Evolutionary conservation across 129 eudicot genomes (phyloP), one percentile per base, ranked within the genome.

Genomic region (Arctium minus): DNA sequence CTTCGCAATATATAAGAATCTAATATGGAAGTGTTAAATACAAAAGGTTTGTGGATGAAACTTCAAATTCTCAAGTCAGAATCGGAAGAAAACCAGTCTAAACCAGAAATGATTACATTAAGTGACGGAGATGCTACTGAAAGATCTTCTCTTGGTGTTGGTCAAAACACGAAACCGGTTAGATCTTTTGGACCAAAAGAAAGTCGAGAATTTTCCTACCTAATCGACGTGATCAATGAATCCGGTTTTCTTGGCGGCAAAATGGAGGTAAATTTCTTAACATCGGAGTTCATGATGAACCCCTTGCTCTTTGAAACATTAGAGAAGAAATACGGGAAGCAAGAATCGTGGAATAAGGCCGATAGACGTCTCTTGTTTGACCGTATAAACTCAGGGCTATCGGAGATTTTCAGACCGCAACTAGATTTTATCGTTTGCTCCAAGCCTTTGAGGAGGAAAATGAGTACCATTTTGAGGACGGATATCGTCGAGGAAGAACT

Each of bases 281-380:
- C 30, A 42, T 88, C 81, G 27, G 90, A 86, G 36, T 85, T 31
- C 76, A 83, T 89, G n/a, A 33, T 87, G 72, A 81, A 72, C 86
- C 85, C 92, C 74, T 78, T 53, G 10, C 48, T 90, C 46, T 93
- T 91, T 74, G 97, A 93, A 76, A 70, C 56, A 60, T 78, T 96
- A 71, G 99, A 96, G 86, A 90, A 87, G 85, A 90, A 89, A 69
- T 93, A 93, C 62, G 88, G 89, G 17, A 80, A 90, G 67, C 89
- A 87, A 22, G 78, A 78, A 68, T 83, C 87, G 42, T 93, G 97
- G 95, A 82, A 22, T 12, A 91, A 77, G 71, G 56, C 89, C 3
- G 97, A 96, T 80, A 88, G 98, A 82, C 89, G 69, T 70, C 95
- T 96, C 82, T 81, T 96, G 70, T 96, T 96, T 89, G 99, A 96